Percentiles rank a stretch among this genome's conserved stretches.
Evolutionary conservation across 2,329 filamentous ascomycete species (phyloP).

Genomic region (Amauroascus verrucosus): DNA sequence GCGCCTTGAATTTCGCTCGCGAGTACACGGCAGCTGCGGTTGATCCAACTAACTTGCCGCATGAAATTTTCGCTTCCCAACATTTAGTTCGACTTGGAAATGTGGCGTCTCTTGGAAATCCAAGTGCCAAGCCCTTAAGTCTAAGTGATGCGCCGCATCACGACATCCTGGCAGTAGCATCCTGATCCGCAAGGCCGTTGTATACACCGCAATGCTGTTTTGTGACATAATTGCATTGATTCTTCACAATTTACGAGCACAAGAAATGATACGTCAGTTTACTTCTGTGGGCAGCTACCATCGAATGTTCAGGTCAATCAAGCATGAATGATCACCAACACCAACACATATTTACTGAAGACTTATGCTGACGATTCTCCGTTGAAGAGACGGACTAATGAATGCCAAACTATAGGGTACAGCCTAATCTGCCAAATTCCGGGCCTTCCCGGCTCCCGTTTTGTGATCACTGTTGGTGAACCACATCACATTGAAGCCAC

Average conservation of each 20-base stretch:
- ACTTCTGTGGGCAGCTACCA: neutral
- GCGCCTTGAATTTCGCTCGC: neutral
- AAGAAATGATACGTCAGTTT: conserved; percentile 1
- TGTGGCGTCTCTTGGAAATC: neutral
- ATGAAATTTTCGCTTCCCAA: conserved; percentile 1
- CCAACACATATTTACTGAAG: neutral
- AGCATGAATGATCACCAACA: neutral
- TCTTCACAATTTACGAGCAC: neutral
- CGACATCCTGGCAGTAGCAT: neutral
- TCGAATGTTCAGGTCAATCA: neutral
- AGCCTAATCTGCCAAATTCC: neutral
- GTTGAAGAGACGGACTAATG: neutral
- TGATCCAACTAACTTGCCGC: conserved; percentile 1
- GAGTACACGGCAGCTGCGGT: neutral
- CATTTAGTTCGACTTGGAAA: neutral
- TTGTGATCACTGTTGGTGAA: neutral
- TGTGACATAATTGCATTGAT: neutral
- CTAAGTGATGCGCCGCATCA: conserved; percentile 3
- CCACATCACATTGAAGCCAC: neutral
- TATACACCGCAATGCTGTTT: neutral
- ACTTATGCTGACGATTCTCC: conserved; percentile 2
- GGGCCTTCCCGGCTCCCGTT: neutral
- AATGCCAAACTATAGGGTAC: neutral
- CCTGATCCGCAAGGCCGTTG: conserved; percentile 2
- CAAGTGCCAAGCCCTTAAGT: conserved; percentile 5